Conservation (phyloP, 805 yeast species). For the Starmerella potacharoeniae region DNA sequence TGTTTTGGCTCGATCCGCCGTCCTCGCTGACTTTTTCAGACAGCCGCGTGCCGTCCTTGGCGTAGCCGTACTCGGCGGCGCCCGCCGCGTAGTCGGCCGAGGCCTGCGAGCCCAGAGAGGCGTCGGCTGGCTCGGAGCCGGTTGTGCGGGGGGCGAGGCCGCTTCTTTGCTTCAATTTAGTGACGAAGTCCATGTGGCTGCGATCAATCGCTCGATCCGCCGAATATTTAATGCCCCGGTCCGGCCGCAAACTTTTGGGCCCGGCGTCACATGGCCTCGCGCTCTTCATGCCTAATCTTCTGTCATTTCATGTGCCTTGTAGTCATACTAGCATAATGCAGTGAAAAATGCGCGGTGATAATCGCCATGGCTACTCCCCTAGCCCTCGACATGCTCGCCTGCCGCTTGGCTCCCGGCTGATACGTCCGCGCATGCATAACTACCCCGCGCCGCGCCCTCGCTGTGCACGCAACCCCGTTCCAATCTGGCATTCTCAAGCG, state of each 20-base stretch:
- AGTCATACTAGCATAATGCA: background rate
- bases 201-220: background rate
- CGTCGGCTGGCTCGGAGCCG: background rate
- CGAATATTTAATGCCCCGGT: background rate
- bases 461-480: background rate
- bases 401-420: too few relatives aligned
- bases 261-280: background rate
- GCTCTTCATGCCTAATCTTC: background rate
- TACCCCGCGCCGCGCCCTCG: too few relatives aligned
- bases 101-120: background rate
- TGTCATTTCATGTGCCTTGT: slow-evolving; percentile 1
- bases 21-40: background rate
- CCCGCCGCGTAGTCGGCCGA: background rate
- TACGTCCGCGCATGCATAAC: too few relatives aligned
- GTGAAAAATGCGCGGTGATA: background rate
- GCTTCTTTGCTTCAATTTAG: background rate
- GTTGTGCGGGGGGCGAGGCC: background rate
- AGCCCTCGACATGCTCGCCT: background rate
- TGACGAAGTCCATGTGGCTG: background rate
- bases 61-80: background rate
- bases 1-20: background rate
- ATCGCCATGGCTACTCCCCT: background rate
- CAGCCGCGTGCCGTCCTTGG: background rate
- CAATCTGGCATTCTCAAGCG: background rate
- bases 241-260: background rate